These are phyloP conservation scores for Solanum hybrid DNA, from an alignment of 305 asterid genomes.

Conservation along the genomic window DNA sequence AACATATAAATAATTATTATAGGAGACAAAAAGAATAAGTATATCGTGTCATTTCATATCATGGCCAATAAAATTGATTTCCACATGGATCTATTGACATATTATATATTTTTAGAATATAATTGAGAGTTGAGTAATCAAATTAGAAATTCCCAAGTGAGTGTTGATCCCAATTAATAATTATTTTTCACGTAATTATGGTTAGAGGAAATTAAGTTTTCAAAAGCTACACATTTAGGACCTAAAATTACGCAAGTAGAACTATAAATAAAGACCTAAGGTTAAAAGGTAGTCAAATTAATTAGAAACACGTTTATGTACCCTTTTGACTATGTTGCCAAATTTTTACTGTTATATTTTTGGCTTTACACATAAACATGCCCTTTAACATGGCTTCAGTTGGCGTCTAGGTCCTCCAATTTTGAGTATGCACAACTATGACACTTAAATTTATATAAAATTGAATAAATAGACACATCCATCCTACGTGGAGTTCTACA, in stretches of 20 bases:
- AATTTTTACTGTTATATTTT: background rate
- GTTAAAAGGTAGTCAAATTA: background rate
- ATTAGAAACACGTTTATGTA: background rate
- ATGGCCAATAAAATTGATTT: background rate
- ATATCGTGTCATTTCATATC: background rate
- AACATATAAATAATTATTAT: background rate
- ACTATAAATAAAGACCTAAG: background rate
- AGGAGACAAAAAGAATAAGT: background rate
- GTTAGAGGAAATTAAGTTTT: background rate
- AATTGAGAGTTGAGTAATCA: background rate
- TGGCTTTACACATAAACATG: background rate
- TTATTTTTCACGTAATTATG: background rate
- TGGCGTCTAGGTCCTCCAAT: background rate
- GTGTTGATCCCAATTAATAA: background rate
- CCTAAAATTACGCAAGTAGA: background rate
- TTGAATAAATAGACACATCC: too few species aligned
- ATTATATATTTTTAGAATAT: background rate
- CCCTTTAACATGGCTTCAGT: too few species aligned
- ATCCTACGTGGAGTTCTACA: background rate
- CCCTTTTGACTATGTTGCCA: background rate
- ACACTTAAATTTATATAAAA: too few species aligned
- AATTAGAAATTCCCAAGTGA: background rate
- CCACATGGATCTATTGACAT: background rate
- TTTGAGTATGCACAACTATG: too few species aligned
- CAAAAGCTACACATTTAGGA: background rate